Percentiles rank a stretch among this genome's conserved stretches.
phyloP scores from a whole-genome alignment of 331 rosid genomes.

The Dryas integrifolia region DNA sequence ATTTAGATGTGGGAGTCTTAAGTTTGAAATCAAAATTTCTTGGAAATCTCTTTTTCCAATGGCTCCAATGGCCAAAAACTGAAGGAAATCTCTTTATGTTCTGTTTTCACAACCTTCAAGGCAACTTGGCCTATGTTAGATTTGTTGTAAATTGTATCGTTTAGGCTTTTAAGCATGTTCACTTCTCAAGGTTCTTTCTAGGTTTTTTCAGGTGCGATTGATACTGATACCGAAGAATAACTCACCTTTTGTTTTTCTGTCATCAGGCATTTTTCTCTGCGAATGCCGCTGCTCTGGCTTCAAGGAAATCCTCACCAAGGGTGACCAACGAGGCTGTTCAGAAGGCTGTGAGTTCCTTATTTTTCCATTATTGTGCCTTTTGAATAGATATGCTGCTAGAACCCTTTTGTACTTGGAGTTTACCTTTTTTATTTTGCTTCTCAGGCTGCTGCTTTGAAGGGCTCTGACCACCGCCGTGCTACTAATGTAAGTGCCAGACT shows the following conservation, averaged over 20 bases:
- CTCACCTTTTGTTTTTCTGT: constrained; percentile 25
- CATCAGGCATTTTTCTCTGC: constrained; percentile 69
- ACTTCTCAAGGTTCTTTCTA: background rate
- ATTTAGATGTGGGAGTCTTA: no score
- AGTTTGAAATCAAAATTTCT: no score
- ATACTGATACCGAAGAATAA: background rate
- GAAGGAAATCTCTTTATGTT: no score
- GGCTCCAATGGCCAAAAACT: no score
- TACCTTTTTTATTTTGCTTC: constrained; percentile 12
- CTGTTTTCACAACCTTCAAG: background rate
- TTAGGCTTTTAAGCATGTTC: background rate
- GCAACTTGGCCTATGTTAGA: background rate
- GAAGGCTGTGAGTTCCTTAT: constrained; percentile 73
- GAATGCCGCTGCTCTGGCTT: constrained; percentile 72
- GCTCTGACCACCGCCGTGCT: constrained; percentile 88
- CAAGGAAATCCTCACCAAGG: constrained; percentile 87
- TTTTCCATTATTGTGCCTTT: constrained; percentile 2
- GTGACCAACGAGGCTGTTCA: constrained; percentile 91
- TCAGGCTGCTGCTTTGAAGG: constrained; percentile 95
- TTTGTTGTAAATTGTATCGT: background rate
- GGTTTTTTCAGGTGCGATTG: background rate
- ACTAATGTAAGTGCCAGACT: constrained; percentile 87
- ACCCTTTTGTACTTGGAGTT: background rate
- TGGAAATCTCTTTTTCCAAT: no score
- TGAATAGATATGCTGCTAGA: background rate